Percentiles rank a stretch among this genome's conserved stretches.
phyloP scores from a whole-genome alignment of 208 protist genomes.

The Acanthamoeba castellanii region DNA sequence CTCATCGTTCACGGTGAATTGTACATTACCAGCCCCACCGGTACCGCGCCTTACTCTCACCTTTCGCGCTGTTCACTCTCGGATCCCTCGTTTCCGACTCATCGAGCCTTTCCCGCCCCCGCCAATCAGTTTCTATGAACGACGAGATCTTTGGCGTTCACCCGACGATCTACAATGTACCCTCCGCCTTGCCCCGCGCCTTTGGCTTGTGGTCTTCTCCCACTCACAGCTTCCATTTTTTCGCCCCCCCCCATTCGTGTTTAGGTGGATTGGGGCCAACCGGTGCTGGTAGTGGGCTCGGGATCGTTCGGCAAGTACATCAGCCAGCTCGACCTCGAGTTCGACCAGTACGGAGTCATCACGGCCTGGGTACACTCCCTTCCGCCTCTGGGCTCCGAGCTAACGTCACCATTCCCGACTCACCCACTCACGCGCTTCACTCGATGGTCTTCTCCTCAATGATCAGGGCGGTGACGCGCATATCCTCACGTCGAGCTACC shows the following conservation, averaged over 20 bases:
- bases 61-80: not conserved
- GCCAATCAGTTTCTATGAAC: not conserved
- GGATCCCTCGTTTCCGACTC: not conserved
- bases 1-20: slow-evolving; percentile 5
- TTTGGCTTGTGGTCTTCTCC: not conserved
- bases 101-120: not conserved
- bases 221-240: not conserved
- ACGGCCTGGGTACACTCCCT: not conserved
- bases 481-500: not conserved
- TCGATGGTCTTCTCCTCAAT: not conserved
- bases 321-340: slow-evolving; percentile 2
- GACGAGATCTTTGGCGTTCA: not conserved
- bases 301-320: slow-evolving; percentile 53
- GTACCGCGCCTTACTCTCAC: not conserved
- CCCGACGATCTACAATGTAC: not conserved
- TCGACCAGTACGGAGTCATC: slow-evolving; percentile 58
- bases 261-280: slow-evolving; percentile 28
- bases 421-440: not conserved
- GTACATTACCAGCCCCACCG: not conserved
- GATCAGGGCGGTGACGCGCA: not conserved
- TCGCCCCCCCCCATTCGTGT: too few species aligned
- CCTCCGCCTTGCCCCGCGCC: too few species aligned
- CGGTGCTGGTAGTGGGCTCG: not conserved
- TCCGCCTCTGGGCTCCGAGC: not conserved
- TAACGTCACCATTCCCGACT: too few species aligned